Evolutionary conservation across 371 early-diverging fungal genomes (phyloP), one percentile per base, ranked within the genome.

Genomic region (Apophysomyces ossiformis): DNA sequence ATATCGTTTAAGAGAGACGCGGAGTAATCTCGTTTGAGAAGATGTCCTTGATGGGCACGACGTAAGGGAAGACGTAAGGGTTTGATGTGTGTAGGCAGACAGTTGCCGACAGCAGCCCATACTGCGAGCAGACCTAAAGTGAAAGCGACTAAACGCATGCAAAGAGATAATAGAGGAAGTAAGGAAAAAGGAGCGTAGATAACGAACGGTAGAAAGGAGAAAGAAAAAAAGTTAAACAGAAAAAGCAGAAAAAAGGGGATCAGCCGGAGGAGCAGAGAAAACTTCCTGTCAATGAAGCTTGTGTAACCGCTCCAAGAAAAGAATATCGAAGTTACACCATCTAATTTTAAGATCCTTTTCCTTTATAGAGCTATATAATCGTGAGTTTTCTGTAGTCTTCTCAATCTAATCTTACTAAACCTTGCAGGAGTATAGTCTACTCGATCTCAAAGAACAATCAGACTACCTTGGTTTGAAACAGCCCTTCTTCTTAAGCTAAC

Each of bases 1-100:
- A 74, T 21, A 39, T 81, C 78, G 26, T 78, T 73, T 12, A 76
- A 46, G 2, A 80, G 54, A 41, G 64, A 66, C 5, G 64, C 66
- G 13, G 61, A 54, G 11, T 37, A 36, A 21, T 35, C 58, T 44
- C 37, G 37, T 18, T 57, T 41, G 21, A 32, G 37, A 62, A 39
- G 21, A 36, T 4, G 15, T 47, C 36, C 3, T 37, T 44, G 16
- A 9, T 39, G 39, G 39, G 68, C 36, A 13, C 66, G 68, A 37
- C 61, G 67, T 6, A 72, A 18, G 13, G 72, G 72, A 38, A 67
- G 41, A 37, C 68, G 72, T 6, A 68, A 54, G 12, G 65, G 65
- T 18, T 63, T 45, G 5, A 26, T 43, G 8, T 8, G n/a, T 4
- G 37, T 44, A 43, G 41, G 26, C 15, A 65, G 68, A 11, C 58